phyloP scores from a whole-genome alignment of 2,329 filamentous ascomycete genomes.

The Didymella exigua region DNA sequence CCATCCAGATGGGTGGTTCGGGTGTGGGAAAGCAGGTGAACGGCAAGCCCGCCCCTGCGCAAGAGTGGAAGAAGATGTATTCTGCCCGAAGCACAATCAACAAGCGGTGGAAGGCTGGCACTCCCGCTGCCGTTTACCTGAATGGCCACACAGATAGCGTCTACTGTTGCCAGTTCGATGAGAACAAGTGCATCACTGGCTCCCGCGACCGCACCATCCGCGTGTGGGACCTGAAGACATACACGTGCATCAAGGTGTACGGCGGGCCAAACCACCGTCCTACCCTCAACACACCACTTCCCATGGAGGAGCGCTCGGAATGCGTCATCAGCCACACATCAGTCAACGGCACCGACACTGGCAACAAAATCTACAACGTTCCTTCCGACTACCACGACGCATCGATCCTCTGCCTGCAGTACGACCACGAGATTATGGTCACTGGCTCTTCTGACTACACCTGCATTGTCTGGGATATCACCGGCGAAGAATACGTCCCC shows the following conservation, averaged over 20 bases:
- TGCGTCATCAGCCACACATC: conserved; percentile 53
- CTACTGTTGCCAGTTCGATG: conserved; percentile 97
- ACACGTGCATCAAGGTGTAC: conserved; percentile 83
- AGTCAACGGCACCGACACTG: conserved; percentile 54
- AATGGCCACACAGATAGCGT: conserved; percentile 95
- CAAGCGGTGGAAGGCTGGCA: conserved; percentile 77
- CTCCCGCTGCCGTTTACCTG: conserved; percentile 82
- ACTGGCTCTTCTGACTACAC: conserved; percentile 92
- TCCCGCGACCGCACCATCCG: conserved; percentile 95
- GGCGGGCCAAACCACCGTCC: conserved; percentile 72
- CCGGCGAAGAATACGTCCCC: conserved; percentile 68
- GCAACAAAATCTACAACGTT: conserved; percentile 54
- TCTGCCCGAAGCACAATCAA: conserved; percentile 76
- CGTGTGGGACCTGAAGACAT: conserved; percentile 92
- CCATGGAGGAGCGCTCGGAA: conserved; percentile 49
- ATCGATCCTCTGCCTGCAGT: conserved; percentile 93
- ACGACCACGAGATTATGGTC: conserved; percentile 89
- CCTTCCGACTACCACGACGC: conserved; percentile 75
- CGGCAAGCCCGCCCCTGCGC: conserved; percentile 57
- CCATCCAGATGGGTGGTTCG: conserved; percentile 56
- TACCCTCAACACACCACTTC: conserved; percentile 54
- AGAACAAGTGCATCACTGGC: conserved; percentile 96
- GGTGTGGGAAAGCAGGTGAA: conserved; percentile 59
- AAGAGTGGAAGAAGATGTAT: conserved; percentile 88
- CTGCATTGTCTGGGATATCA: conserved; percentile 89